Percentiles rank a stretch among this genome's conserved stretches.
These are phyloP conservation scores for Amphirosellinia nigrospora DNA, from an alignment of 495 filamentous ascomycete genomes.

Conservation along the genomic window DNA sequence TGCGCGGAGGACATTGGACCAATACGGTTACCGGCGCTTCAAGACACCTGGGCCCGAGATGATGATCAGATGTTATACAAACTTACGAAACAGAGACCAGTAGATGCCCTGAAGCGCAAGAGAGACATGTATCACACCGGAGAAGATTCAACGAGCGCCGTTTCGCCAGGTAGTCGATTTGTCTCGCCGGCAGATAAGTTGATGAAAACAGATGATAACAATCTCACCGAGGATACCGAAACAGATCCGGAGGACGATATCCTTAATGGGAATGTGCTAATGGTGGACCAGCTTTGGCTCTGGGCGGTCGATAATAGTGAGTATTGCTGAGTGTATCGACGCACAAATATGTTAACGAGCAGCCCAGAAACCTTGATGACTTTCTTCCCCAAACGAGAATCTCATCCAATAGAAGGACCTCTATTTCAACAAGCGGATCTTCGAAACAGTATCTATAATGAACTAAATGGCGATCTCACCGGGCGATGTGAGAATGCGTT, in stretches of 20 bases:
- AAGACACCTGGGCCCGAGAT: conserved; percentile 66
- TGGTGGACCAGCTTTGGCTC: conserved; percentile 75
- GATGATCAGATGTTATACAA: conserved; percentile 77
- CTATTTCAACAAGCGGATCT: conserved; percentile 68
- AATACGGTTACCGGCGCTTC: conserved; percentile 70
- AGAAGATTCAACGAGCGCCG: conserved; percentile 26
- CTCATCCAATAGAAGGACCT: conserved; percentile 56
- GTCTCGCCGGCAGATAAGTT: conserved; percentile 25
- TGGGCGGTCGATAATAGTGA: conserved; percentile 67
- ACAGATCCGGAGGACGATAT: conserved; percentile 47
- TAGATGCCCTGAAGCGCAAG: conserved; percentile 30
- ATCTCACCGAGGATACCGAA: conserved; percentile 34
- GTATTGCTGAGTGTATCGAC: conserved; percentile 5
- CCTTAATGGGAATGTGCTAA: conserved; percentile 65
- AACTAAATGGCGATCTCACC: conserved; percentile 70
- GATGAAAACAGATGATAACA: conserved; percentile 19
- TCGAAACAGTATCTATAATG: conserved; percentile 69
- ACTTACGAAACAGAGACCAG: conserved; percentile 57
- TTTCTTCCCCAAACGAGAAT: conserved; percentile 62
- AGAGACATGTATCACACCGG: conserved; percentile 32
- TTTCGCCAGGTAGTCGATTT: conserved; percentile 29
- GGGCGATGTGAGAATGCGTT: conserved; percentile 66
- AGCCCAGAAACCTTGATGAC: conserved; percentile 56
- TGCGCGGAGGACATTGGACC: conserved; percentile 68
- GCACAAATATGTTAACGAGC: not conserved